Percentiles rank a stretch among this genome's conserved stretches.
phyloP scores from a whole-genome alignment of 306 rosid species.

The Adenanthera pavonina region DNA sequence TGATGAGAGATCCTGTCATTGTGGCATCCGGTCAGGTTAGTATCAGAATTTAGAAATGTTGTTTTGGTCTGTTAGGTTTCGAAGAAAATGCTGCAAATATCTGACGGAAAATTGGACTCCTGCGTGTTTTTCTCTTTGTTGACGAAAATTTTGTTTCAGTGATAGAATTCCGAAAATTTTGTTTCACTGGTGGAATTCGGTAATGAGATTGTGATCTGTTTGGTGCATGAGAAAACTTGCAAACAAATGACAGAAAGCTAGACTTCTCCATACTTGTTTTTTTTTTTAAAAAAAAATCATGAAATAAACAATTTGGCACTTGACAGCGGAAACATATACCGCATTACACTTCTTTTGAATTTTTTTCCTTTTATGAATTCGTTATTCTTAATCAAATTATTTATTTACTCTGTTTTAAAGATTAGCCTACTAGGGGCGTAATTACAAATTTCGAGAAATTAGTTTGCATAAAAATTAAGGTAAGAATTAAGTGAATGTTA shows the following conservation, averaged over 20 bases:
- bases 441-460: background rate
- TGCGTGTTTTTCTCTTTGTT: background rate
- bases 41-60: constrained; percentile 13
- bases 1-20: constrained; percentile 96
- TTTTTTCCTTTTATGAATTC: background rate
- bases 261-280: background rate
- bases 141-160: background rate
- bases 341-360: background rate
- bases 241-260: background rate
- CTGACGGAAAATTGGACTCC: background rate
- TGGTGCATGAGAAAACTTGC: background rate
- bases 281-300: background rate
- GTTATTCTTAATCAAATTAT: background rate
- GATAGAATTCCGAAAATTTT: background rate
- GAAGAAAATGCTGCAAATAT: constrained; percentile 32
- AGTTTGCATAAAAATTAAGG: background rate
- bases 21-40: constrained; percentile 87
- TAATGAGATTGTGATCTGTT: background rate
- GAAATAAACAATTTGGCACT: background rate
- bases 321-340: background rate
- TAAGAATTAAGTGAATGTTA: background rate
- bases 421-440: background rate
- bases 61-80: constrained; percentile 36
- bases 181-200: background rate
- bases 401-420: background rate